Base-by-base conservation (phyloP, 208 protist species). In the Leishmania guyanensis region DNA sequence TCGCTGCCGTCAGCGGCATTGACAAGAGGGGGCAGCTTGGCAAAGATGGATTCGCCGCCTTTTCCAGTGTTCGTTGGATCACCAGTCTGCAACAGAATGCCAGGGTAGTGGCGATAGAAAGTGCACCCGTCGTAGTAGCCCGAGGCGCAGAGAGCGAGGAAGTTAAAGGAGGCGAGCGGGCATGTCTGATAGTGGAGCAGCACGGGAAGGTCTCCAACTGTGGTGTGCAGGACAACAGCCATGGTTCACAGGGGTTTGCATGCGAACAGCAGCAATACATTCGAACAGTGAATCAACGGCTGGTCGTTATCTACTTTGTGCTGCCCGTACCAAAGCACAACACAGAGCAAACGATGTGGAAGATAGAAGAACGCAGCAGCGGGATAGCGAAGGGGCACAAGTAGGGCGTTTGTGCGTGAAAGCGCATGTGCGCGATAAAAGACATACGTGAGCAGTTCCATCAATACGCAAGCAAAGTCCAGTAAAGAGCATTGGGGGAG, bases 91-190 rank as follows among this genome's bases (percentile, higher is more conserved):
- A 99, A 87, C 82, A 99, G 97, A 33, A 99, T 97, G 20, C 89
- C 88, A 9, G 92, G 88, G 65, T 99, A 98, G 54, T 97, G 88
- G 0, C 98, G 89, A 88, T 99, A 98, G 87, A 99, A 99, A 56
- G 86, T 81, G 74, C 96, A 87, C 76, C 90, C 90, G 80, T 99
- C 92, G 86, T 99, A 99, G 88, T 99, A 99, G 5, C 89, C 91
- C 58, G 96, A 96, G 14, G 91, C 90, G 54, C 94, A 95, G 62
- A 99, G 95, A 14, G 94, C 97, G 2, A 98, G 84, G 85, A 99
- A 99, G 93, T 99, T 99, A 90, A 99, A 94, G 89, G 91, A 69
- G 82, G 99, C 90, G 51, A 87, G 90, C 79, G 98, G 86, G 91
- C 92, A 96, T n/a, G 91, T 84, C 33, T 82, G 80, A 79, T 83